Evolutionary conservation across 805 yeast species (phyloP).

Genomic region (Pichia rugopelliculosa): DNA sequence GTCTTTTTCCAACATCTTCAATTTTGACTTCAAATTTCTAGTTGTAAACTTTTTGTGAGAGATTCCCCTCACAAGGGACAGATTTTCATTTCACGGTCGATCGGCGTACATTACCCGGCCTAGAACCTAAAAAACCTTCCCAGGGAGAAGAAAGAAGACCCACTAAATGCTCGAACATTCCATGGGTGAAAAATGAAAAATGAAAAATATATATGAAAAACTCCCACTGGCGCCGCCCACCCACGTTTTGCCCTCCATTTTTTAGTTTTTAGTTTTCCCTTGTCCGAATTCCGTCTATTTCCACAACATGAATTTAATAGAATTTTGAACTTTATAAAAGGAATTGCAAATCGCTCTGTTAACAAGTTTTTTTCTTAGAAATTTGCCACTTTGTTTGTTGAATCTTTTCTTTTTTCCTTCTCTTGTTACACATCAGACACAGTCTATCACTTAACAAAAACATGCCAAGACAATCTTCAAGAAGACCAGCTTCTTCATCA

Average conservation of each 20-base stretch:
- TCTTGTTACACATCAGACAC: neutral
- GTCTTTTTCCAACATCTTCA: neutral
- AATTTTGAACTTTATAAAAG: neutral
- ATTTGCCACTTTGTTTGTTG: neutral
- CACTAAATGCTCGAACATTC: neutral
- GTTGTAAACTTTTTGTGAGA: neutral
- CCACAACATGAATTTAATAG: neutral
- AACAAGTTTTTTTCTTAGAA: too few species aligned
- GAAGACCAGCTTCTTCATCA: constrained; percentile 37
- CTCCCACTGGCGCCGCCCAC: too few species aligned
- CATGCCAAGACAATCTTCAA: constrained; percentile 32
- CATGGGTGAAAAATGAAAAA: neutral
- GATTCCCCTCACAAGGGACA: neutral
- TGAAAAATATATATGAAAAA: too few species aligned
- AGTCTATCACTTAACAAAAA: neutral
- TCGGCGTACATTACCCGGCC: neutral
- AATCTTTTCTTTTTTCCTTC: neutral
- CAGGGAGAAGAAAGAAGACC: too few species aligned
- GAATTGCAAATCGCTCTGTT: neutral
- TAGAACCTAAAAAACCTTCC: too few species aligned
- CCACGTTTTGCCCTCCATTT: too few species aligned
- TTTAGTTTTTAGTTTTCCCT: too few species aligned
- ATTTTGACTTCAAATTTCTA: neutral
- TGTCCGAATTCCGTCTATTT: neutral
- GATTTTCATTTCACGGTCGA: neutral